Base-by-base conservation (phyloP, 2,329 filamentous ascomycete species). In the Beauveria scarabaeidicola region DNA sequence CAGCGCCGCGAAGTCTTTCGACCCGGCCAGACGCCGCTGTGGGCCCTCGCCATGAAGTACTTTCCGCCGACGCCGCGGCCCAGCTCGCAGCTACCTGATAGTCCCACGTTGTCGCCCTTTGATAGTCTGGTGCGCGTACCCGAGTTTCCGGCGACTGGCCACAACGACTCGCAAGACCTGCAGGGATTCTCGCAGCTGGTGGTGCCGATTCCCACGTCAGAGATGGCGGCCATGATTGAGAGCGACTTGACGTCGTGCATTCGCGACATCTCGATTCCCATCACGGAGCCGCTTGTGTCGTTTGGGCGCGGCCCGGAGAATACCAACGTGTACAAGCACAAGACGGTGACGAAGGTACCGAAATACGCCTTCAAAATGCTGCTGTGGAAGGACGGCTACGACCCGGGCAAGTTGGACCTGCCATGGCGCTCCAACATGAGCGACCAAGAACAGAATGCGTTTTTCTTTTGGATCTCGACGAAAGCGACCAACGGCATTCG, bases 321-420 rank as follows among this genome's bases (percentile, higher is more conserved):
- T 66, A 93, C 88, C 0, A 73, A 86, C 32, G 77, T 86, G 2
- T 90, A 91, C 66, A 73, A 81, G 1, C 77, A 86, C 52, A 75
- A 72, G 32, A 74, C 76, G 25, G 90, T 97, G 64, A 80, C 78
- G 2, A 86, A 86, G 17, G 84, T 97, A 40, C 90, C 92, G 1
- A 93, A 93, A 69, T 86, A 87, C 63, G 91, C 90, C 0, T 84
- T 96, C 65, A 87, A 89, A 66, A 77, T 97, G 41, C 78, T 90
- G 38, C 83, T 94, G 32, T 91, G 88, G 80, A 85, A 83, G 59
- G 81, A 85, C 0, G 83, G 82, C 11, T 86, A 87, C 61, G 87
- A 90, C 60, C 78, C 81, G 76, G 77, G 40, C 81, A 81, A 55
- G 83, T 81, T 63, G 54, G 51, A 68, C 78, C 60, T 85, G 78